A percentile compares a stretch with the other conserved stretches of the same genome.
Evolutionary conservation across 2,329 filamentous ascomycete species (phyloP).

Genomic region (Zalaria sp.): DNA sequence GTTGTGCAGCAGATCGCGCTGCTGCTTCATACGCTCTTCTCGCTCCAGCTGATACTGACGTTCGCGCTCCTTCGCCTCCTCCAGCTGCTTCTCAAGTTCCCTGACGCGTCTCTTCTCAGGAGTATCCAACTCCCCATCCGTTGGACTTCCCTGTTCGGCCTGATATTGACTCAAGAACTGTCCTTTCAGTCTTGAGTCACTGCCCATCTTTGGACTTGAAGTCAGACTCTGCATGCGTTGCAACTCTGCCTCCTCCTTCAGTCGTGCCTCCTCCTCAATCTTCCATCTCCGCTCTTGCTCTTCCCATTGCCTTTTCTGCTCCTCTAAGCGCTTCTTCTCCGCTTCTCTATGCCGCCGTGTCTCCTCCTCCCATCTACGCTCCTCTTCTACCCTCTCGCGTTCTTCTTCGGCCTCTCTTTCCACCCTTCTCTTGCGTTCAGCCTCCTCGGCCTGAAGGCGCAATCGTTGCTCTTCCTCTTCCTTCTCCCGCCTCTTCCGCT

Average conservation of each 20-base stretch:
- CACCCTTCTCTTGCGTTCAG: constrained; percentile 31
- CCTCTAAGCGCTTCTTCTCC: constrained; percentile 45
- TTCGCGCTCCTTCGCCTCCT: constrained; percentile 53
- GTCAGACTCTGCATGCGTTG: constrained; percentile 23
- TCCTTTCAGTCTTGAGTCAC: constrained; percentile 58
- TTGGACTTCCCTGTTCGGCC: constrained; percentile 43
- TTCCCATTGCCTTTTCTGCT: constrained; percentile 62
- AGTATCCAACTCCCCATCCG: constrained; percentile 23
- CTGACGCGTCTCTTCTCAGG: constrained; percentile 55
- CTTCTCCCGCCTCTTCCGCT: constrained; percentile 48
- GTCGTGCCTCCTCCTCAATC: constrained; percentile 57
- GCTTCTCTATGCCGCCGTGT: constrained; percentile 44
- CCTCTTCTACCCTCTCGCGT: constrained; percentile 46
- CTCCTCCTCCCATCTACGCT: constrained; percentile 53
- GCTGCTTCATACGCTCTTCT: constrained; percentile 32
- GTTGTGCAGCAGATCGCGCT: constrained; percentile 17
- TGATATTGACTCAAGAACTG: constrained; percentile 83
- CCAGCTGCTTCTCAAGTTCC: constrained; percentile 64
- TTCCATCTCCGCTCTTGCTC: constrained; percentile 67
- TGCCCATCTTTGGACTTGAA: constrained; percentile 41
- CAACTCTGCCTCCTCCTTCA: constrained; percentile 58
- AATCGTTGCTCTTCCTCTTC: constrained; percentile 40
- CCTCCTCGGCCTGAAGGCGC: constrained; percentile 36
- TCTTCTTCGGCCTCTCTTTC: constrained; percentile 52
- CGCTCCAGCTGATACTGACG: constrained; percentile 48